Evolutionary conservation across 2,329 filamentous ascomycete species (phyloP), one percentile per base, ranked within the genome.

Genomic region (Chaetomium olivaceum): DNA sequence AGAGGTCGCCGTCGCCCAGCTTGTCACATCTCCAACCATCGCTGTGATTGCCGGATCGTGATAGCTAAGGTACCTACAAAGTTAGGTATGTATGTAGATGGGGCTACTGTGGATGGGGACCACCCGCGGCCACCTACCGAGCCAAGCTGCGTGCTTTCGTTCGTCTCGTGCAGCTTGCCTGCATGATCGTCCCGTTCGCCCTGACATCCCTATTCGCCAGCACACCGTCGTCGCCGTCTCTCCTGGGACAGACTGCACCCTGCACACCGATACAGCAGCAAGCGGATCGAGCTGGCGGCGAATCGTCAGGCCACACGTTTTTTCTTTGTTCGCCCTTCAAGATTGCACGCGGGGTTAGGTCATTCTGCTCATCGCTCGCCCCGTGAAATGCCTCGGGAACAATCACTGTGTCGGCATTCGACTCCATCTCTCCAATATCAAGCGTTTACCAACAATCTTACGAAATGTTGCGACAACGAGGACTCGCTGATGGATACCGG

Each of bases 241-340:
- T 33, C 39, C 31, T 43, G 6, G 21, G 21, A 21, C 46, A 23
- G n/a, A 12, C n/a, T 48, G 7, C 46, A 23, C 46, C 12, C 46
- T 48, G 19, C 46, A 48, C 46, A 48, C 46, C 46, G 46, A 56
- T 36, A 19, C 21, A 31, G 21, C 48, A 48, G 16, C 57, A 55
- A 55, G 50, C 54, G 11, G 12, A 12, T 25, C 23, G 25, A 36
- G 16, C 6, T 21, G 4, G 55, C 62, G 67, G 66, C 68, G 63
- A 70, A 69, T 71, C 36, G 51, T 58, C 57, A 23, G 57, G 36
- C 65, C 68, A 67, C 64, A 66, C 70, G 67, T 69, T 61, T 67
- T 54, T 12, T 25, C 31, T 33, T 31, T 39, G 14, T 39, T 39
- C 36, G 29, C 50, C 39, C 39, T 19, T 29, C 21, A 12, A 36